These are phyloP conservation scores for Lachnellula occidentalis DNA, from an alignment of 2,329 filamentous ascomycete species.

Conservation along the genomic window DNA sequence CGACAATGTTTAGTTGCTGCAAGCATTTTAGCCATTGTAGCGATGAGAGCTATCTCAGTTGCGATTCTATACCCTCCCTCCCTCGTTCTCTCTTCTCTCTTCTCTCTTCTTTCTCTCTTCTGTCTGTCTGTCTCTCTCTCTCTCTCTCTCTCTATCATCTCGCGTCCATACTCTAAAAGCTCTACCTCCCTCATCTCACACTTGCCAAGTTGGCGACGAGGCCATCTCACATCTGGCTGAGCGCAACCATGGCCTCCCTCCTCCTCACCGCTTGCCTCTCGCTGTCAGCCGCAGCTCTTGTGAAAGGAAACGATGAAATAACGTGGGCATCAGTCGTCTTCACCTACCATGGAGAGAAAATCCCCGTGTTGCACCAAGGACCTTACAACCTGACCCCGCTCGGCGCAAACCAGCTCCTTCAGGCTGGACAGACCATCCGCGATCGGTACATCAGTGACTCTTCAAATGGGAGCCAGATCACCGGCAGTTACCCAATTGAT, in stretches of 20 bases:
- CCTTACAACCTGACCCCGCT: slow-evolving; percentile 42
- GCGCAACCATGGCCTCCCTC: slow-evolving; percentile 2
- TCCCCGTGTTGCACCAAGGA: slow-evolving; percentile 34
- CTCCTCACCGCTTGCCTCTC: slow-evolving; percentile 13
- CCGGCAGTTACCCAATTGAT: slow-evolving; percentile 36
- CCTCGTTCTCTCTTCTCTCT: slow-evolving; percentile 1
- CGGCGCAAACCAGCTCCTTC: slow-evolving; percentile 48
- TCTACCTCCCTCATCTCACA: not conserved
- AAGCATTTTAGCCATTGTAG: not conserved
- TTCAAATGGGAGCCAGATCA: slow-evolving; percentile 18
- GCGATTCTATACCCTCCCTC: not conserved
- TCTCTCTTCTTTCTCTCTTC: not conserved
- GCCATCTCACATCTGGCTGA: not conserved
- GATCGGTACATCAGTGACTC: slow-evolving; percentile 41
- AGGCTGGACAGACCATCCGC: slow-evolving; percentile 45
- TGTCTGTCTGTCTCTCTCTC: not conserved
- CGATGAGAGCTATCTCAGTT: not conserved
- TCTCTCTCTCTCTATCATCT: not conserved
- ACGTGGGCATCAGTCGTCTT: slow-evolving; percentile 28
- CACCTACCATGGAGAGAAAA: slow-evolving; percentile 47
- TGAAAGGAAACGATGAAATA: slow-evolving; percentile 9
- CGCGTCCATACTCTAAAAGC: not conserved
- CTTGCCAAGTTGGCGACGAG: not conserved
- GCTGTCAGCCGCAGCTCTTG: slow-evolving; percentile 8
- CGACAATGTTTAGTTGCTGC: not conserved